phyloP scores from a whole-genome alignment of 768 basidiomycete species.

The Albatrellus ellisii region DNA sequence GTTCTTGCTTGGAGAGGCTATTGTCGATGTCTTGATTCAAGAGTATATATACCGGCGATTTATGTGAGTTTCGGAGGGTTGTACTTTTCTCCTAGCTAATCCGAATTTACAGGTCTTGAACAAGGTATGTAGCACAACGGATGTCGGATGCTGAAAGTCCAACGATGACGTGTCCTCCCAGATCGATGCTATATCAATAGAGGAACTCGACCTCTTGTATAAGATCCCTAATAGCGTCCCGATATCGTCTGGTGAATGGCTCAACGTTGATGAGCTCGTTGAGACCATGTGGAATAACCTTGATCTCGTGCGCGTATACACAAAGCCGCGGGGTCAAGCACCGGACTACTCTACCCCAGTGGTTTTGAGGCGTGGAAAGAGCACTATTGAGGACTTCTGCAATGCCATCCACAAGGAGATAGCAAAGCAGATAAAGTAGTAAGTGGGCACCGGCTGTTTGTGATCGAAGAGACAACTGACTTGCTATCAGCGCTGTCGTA shows the following conservation, averaged over 20 bases:
- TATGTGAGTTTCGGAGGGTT: slow-evolving; percentile 41
- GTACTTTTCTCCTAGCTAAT: background rate
- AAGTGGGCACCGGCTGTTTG: slow-evolving; percentile 17
- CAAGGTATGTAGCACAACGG: slow-evolving; percentile 36
- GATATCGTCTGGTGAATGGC: slow-evolving; percentile 86
- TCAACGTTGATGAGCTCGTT: slow-evolving; percentile 91
- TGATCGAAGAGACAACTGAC: background rate
- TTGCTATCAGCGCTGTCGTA: slow-evolving; percentile 55
- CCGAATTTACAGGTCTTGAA: slow-evolving; percentile 50
- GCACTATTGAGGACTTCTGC: slow-evolving; percentile 81
- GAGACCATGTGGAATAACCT: slow-evolving; percentile 91
- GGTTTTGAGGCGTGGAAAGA: slow-evolving; percentile 55
- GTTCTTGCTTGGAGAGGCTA: background rate
- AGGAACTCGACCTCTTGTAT: slow-evolving; percentile 91
- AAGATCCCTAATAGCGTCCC: slow-evolving; percentile 96
- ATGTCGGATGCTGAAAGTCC: background rate
- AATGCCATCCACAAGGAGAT: slow-evolving; percentile 94
- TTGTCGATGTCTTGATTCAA: slow-evolving; percentile 17
- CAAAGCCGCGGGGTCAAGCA: slow-evolving; percentile 81
- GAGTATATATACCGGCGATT: slow-evolving; percentile 87
- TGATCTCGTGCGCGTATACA: slow-evolving; percentile 90
- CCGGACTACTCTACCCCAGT: slow-evolving; percentile 91
- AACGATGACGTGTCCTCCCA: slow-evolving; percentile 17
- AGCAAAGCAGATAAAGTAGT: slow-evolving; percentile 96
- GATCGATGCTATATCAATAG: slow-evolving; percentile 97